phyloP scores from a whole-genome alignment of 2,329 filamentous ascomycete genomes.

The Claviceps digitariae region DNA sequence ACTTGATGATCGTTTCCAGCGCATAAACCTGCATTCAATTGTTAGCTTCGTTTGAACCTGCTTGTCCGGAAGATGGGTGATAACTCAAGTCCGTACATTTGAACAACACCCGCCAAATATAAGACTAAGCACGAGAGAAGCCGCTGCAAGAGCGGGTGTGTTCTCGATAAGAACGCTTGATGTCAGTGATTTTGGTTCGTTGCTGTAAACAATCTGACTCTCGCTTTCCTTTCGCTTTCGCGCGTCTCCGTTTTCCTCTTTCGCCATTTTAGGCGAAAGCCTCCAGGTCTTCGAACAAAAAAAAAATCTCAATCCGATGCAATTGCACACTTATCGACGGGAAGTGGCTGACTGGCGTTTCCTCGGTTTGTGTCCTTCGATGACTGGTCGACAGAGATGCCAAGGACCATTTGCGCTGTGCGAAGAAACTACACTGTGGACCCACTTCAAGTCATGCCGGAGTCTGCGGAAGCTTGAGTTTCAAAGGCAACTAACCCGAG shows the following conservation, averaged over 20 bases:
- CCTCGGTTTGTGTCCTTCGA: neutral
- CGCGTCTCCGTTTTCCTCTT: neutral
- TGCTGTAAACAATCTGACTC: neutral
- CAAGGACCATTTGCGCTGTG: too few relatives aligned
- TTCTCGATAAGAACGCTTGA: neutral
- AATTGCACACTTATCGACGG: neutral
- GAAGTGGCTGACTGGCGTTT: neutral
- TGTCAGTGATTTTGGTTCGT: neutral
- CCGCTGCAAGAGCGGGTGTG: constrained; percentile 32
- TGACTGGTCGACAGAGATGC: too few relatives aligned
- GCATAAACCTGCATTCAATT: constrained; percentile 65
- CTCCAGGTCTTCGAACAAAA: too few relatives aligned
- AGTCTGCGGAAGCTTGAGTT: too few relatives aligned
- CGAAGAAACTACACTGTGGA: too few relatives aligned
- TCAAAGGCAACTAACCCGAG: too few relatives aligned
- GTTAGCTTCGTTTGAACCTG: neutral
- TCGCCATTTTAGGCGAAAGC: neutral
- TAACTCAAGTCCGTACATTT: constrained; percentile 47
- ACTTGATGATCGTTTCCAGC: constrained; percentile 90
- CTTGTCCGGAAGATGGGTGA: neutral
- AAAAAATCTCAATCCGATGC: too few relatives aligned
- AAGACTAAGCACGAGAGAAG: constrained; percentile 57
- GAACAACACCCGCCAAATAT: constrained; percentile 96
- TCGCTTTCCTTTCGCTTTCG: constrained; percentile 1
- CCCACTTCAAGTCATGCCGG: too few relatives aligned